Conservation (phyloP, 2,329 filamentous ascomycete genomes). For the Septoria linicola region DNA sequence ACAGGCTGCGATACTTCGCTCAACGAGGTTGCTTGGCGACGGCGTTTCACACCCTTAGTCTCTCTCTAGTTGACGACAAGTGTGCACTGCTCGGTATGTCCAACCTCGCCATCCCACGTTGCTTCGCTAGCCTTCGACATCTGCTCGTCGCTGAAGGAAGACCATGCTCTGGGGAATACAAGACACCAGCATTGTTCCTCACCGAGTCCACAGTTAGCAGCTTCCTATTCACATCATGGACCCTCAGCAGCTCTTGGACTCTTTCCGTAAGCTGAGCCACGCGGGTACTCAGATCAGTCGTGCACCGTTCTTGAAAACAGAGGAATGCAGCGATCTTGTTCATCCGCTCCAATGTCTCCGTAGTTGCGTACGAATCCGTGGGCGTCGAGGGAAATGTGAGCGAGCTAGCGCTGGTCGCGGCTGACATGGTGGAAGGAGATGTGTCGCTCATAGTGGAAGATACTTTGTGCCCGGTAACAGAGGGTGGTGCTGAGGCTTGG, state of each 20-base stretch:
- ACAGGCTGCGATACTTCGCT: too few relatives aligned
- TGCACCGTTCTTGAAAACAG: conserved; percentile 2
- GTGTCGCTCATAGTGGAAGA: too few relatives aligned
- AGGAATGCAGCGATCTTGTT: conserved; percentile 7
- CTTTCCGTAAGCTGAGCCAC: conserved; percentile 3
- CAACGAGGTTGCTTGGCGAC: too few relatives aligned
- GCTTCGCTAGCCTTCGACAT: conserved; percentile 1
- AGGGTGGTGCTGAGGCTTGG: too few relatives aligned
- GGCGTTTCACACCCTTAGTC: too few relatives aligned
- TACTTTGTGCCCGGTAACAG: too few relatives aligned
- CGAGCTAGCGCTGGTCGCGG: background rate
- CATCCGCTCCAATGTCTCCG: background rate
- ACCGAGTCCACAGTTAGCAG: too few relatives aligned
- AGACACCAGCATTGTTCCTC: background rate
- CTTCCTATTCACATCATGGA: background rate
- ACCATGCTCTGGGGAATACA: conserved; percentile 2
- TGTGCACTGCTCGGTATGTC: background rate
- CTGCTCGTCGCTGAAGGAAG: background rate
- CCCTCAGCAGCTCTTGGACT: conserved; percentile 1
- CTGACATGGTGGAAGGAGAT: background rate
- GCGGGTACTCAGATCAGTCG: conserved; percentile 1
- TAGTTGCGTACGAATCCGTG: background rate
- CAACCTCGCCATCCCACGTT: conserved; percentile 1
- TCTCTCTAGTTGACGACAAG: too few relatives aligned
- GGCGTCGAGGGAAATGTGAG: conserved; percentile 1